Conservation (phyloP, 257 asterid genomes). For the Nicotiana noctiflora region DNA sequence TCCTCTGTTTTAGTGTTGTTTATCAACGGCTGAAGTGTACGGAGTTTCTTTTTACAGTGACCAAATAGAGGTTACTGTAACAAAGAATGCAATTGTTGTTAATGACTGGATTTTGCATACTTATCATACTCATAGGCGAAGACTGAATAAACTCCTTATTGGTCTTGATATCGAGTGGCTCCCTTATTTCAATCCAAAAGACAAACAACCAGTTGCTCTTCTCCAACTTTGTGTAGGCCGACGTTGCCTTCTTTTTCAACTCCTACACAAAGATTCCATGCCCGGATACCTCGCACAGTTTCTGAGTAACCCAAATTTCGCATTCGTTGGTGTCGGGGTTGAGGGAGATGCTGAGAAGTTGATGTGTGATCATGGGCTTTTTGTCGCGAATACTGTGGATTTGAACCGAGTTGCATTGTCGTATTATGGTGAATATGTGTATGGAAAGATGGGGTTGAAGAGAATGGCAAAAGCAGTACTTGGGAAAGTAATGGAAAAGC, state of each 20-base stretch:
- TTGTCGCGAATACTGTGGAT: not conserved
- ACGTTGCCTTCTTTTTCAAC: too few species aligned
- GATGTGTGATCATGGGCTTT: conserved; percentile 12
- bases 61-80: too few species aligned
- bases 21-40: too few species aligned
- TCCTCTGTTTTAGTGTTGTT: too few species aligned
- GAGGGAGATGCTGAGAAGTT: conserved; percentile 16
- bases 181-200: not conserved
- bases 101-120: too few species aligned
- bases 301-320: not conserved
- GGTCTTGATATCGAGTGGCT: conserved; percentile 27
- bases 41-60: too few species aligned
- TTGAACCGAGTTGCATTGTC: conserved; percentile 15
- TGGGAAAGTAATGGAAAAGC: conserved; percentile 14
- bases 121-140: not conserved
- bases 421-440: not conserved
- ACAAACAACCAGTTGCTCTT: conserved; percentile 16
- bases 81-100: too few species aligned
- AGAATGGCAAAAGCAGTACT: conserved; percentile 3
- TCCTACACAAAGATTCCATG: too few species aligned
- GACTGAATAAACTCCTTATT: not conserved
- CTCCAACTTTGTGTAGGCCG: conserved; percentile 12
- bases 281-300: conserved; percentile 12
- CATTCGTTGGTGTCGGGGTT: conserved; percentile 23
- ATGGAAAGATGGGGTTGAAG: conserved; percentile 15